These are phyloP conservation scores for Crithidia brevicula DNA, from an alignment of 208 protist genomes.

Conservation along the genomic window DNA sequence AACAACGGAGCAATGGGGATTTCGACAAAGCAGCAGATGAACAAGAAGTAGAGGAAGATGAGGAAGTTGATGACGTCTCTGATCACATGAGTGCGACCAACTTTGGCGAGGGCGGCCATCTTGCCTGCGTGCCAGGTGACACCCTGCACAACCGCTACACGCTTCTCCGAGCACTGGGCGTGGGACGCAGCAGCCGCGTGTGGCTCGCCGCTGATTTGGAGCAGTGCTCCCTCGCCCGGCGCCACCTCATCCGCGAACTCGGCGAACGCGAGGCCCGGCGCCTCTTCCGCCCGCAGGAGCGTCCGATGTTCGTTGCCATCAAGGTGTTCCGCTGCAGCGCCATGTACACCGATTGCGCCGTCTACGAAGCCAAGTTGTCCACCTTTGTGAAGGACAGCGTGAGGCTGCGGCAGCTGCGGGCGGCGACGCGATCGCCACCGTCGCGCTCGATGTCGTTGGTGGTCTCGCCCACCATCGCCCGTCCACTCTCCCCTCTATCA, in stretches of 20 bases:
- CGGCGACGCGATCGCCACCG: background rate
- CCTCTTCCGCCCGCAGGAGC: slow-evolving; percentile 40
- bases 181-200: slow-evolving; percentile 59
- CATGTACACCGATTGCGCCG: slow-evolving; percentile 42
- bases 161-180: slow-evolving; percentile 51
- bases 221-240: slow-evolving; percentile 47
- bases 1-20: no score
- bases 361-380: slow-evolving; percentile 54
- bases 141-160: slow-evolving; percentile 65
- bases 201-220: slow-evolving; percentile 74
- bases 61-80: slow-evolving; percentile 9
- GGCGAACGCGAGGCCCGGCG: slow-evolving; percentile 40
- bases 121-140: slow-evolving; percentile 65
- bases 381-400: slow-evolving; percentile 59
- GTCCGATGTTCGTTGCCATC: slow-evolving; percentile 69
- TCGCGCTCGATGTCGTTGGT: slow-evolving; percentile 1
- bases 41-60: background rate
- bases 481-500: background rate
- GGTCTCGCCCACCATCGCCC: slow-evolving; percentile 1
- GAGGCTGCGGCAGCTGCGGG: slow-evolving; percentile 18
- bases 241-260: slow-evolving; percentile 43
- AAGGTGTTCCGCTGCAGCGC: slow-evolving; percentile 71
- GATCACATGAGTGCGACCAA: slow-evolving; percentile 40
- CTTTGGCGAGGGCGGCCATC: slow-evolving; percentile 57
- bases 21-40: background rate